phyloP scores from a whole-genome alignment of 2,329 filamentous ascomycete species.

The Curvularia verruculosa region DNA sequence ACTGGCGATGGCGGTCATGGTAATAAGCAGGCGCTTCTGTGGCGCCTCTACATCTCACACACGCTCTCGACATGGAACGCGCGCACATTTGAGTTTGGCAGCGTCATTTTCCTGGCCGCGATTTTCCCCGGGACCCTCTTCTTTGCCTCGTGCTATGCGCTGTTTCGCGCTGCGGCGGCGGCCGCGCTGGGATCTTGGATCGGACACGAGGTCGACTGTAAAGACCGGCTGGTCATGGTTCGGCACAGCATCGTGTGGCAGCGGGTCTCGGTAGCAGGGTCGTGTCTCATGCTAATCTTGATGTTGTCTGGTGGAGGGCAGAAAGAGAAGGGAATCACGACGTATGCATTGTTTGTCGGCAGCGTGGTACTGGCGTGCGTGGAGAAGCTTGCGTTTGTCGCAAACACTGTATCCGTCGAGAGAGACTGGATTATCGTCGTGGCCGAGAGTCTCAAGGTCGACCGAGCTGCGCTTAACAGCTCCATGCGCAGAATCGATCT shows the following conservation, averaged over 20 bases:
- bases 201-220: slow-evolving; percentile 64
- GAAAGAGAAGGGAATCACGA: slow-evolving; percentile 20
- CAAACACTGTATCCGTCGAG: slow-evolving; percentile 73
- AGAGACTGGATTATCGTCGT: slow-evolving; percentile 71
- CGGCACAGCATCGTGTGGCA: slow-evolving; percentile 51
- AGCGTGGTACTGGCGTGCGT: slow-evolving; percentile 66
- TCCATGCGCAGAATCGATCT: slow-evolving; percentile 66
- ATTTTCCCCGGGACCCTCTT: slow-evolving; percentile 63
- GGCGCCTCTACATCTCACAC: slow-evolving; percentile 54
- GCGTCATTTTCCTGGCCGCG: slow-evolving; percentile 56
- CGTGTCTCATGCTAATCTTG: slow-evolving; percentile 37
- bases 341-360: slow-evolving; percentile 37
- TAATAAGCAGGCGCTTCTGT: slow-evolving; percentile 26
- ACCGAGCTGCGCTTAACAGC: slow-evolving; percentile 57
- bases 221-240: slow-evolving; percentile 49
- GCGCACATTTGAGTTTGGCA: slow-evolving; percentile 57
- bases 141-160: slow-evolving; percentile 71
- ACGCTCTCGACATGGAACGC: slow-evolving; percentile 58
- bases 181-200: slow-evolving; percentile 65
- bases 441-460: slow-evolving; percentile 44
- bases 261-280: slow-evolving; percentile 40
- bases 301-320: slow-evolving; percentile 18
- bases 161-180: slow-evolving; percentile 64
- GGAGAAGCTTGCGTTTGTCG: slow-evolving; percentile 70
- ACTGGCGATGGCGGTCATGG: no score